Conservation (phyloP, 352 stramenopile species). For the Globisporangium cylindrosporum region DNA sequence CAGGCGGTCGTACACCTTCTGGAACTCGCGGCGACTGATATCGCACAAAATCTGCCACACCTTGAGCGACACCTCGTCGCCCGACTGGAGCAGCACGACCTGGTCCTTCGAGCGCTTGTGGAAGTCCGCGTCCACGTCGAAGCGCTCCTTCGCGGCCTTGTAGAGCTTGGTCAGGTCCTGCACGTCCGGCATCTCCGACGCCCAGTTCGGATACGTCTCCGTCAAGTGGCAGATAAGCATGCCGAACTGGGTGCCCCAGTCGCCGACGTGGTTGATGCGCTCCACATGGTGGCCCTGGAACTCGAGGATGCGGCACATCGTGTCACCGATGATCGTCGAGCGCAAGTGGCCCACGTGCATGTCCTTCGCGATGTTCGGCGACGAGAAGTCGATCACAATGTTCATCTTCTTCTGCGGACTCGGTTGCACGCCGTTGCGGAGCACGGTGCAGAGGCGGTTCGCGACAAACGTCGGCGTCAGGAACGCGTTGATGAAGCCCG, state of each 20-base stretch:
- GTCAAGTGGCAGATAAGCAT: conserved; percentile 99
- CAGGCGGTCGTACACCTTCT: conserved; percentile 84
- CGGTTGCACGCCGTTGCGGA: conserved; percentile 70
- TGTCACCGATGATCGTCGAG: conserved; percentile 91
- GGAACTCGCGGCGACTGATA: conserved; percentile 81
- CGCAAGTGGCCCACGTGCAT: conserved; percentile 88
- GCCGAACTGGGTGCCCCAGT: conserved; percentile 96
- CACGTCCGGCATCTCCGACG: conserved; percentile 93
- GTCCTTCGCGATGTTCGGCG: conserved; percentile 88
- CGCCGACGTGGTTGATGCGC: conserved; percentile 84
- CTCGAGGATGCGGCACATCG: conserved; percentile 84
- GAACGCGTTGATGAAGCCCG: conserved; percentile 98
- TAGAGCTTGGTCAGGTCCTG: conserved; percentile 92
- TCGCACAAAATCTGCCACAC: conserved; percentile 83
- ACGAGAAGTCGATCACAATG: conserved; percentile 84
- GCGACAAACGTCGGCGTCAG: conserved; percentile 86
- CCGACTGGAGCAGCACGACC: conserved; percentile 98
- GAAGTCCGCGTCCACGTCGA: conserved; percentile 96
- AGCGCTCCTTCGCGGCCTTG: conserved; percentile 93
- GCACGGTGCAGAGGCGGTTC: conserved; percentile 62
- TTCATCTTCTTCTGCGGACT: conserved; percentile 80
- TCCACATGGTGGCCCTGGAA: conserved; percentile 83
- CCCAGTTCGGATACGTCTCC: conserved; percentile 95
- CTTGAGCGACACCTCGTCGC: conserved; percentile 72
- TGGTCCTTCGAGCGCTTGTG: conserved; percentile 96